Conservation (phyloP, 352 stramenopile genomes). For the Pythium periplocum region DNA sequence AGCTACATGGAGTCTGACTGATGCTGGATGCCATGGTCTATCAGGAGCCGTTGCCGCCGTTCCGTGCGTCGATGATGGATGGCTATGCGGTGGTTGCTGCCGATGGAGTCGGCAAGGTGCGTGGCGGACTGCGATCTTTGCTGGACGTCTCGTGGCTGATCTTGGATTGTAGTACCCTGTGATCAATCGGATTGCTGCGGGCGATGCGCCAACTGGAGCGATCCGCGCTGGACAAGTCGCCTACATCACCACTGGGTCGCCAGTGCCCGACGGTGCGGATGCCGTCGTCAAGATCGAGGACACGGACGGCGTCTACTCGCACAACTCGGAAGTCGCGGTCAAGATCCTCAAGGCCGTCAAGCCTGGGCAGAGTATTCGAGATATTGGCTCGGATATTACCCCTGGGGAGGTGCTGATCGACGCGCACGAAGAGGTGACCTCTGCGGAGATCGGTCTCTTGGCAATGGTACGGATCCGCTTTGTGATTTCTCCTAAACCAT, state of each 20-base stretch:
- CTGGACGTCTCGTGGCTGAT: no score
- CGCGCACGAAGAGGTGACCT: slow-evolving; percentile 63
- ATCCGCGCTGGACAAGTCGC: slow-evolving; percentile 48
- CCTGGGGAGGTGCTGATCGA: slow-evolving; percentile 71
- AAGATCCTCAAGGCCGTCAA: slow-evolving; percentile 63
- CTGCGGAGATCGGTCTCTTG: slow-evolving; percentile 90
- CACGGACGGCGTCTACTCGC: slow-evolving; percentile 45
- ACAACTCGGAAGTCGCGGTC: slow-evolving; percentile 35
- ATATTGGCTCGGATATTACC: slow-evolving; percentile 90
- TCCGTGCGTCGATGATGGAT: slow-evolving; percentile 98
- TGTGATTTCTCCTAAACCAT: not conserved
- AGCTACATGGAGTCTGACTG: not conserved
- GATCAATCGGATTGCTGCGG: slow-evolving; percentile 62
- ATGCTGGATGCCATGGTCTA: slow-evolving; percentile 24
- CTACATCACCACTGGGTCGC: slow-evolving; percentile 95
- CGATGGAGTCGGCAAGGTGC: slow-evolving; percentile 65
- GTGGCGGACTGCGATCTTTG: no score
- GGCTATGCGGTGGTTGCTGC: slow-evolving; percentile 93
- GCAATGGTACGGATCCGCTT: slow-evolving; percentile 61
- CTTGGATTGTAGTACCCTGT: slow-evolving; percentile 48
- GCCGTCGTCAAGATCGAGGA: slow-evolving; percentile 95
- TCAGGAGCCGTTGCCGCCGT: slow-evolving; percentile 89
- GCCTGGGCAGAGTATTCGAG: slow-evolving; percentile 70
- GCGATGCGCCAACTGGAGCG: slow-evolving; percentile 30
- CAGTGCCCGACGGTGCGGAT: slow-evolving; percentile 87